A percentile compares a stretch with the other conserved stretches of the same genome.
Evolutionary conservation across 2,329 filamentous ascomycete species (phyloP).

Genomic region (Beauveria asiatica): DNA sequence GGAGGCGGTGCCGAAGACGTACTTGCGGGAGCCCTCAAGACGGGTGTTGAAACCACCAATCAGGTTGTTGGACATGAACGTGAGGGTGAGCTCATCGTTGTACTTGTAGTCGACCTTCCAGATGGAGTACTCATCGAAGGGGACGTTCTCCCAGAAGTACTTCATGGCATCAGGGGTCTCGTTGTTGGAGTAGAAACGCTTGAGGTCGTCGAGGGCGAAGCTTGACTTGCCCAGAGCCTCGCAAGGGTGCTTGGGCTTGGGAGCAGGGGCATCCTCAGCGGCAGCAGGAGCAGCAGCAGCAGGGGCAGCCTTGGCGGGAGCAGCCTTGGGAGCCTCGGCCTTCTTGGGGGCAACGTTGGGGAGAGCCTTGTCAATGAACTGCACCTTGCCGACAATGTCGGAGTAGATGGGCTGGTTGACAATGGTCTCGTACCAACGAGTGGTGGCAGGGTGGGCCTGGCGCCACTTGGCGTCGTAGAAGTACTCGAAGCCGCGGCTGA

Average conservation of each 20-base stretch:
- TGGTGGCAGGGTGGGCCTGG: conserved; percentile 69
- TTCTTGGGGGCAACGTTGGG: conserved; percentile 68
- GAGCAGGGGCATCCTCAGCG: conserved; percentile 38
- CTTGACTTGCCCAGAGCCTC: conserved; percentile 73
- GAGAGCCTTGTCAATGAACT: conserved; percentile 74
- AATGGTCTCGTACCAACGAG: conserved; percentile 92
- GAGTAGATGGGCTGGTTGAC: conserved; percentile 88
- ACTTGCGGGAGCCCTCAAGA: conserved; percentile 97
- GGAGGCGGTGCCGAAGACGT: conserved; percentile 82
- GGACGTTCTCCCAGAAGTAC: conserved; percentile 97
- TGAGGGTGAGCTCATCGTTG: conserved; percentile 92
- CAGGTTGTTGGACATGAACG: conserved; percentile 99
- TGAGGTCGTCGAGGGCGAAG: conserved; percentile 90
- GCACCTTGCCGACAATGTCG: conserved; percentile 64
- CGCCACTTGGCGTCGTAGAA: conserved; percentile 92
- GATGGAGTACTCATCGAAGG: conserved; percentile 90
- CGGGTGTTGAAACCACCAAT: conserved; percentile 97
- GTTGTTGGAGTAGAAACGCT: conserved; percentile 97
- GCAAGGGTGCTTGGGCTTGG: conserved; percentile 95
- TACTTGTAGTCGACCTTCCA: conserved; percentile 98
- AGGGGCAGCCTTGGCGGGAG: conserved; percentile 27
- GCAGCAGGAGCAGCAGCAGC: conserved; percentile 29
- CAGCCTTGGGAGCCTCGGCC: conserved; percentile 57
- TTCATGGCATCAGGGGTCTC: conserved; percentile 79
- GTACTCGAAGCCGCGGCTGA: conserved; percentile 83